Conservation (phyloP, 768 basidiomycete genomes). For the Rhodotorula taiwanensis region DNA sequence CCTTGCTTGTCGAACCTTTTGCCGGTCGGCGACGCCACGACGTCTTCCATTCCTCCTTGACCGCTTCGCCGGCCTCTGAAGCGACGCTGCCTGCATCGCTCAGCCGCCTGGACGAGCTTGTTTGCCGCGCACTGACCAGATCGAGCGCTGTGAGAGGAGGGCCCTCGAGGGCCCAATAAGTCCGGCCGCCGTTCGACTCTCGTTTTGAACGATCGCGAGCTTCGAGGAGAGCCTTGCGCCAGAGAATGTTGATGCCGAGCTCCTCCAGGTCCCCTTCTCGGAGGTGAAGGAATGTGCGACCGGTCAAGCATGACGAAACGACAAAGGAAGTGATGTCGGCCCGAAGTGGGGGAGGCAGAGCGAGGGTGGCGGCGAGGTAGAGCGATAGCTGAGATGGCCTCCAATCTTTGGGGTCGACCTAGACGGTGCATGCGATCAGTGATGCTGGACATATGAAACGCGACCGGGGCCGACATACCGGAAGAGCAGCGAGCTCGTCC, state of each 20-base stretch:
- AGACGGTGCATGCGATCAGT: neutral
- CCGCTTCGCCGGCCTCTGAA: conserved; percentile 24
- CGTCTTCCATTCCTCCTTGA: conserved; percentile 37
- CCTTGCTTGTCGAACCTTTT: conserved; percentile 14
- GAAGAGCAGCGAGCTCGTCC: conserved; percentile 10
- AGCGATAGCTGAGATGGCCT: conserved; percentile 35
- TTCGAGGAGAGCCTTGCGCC: conserved; percentile 22
- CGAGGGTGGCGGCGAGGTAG: conserved; percentile 35
- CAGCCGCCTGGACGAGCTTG: neutral
- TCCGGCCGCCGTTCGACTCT: conserved; percentile 22
- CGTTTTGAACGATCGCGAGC: conserved; percentile 23
- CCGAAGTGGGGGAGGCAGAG: conserved; percentile 28
- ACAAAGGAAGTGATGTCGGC: conserved; percentile 37
- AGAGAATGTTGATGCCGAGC: conserved; percentile 36
- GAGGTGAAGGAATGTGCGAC: conserved; percentile 37
- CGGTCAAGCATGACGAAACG: conserved; percentile 27
- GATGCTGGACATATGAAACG: neutral
- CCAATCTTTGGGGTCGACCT: conserved; percentile 37
- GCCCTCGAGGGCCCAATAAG: conserved; percentile 28
- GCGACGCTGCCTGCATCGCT: neutral
- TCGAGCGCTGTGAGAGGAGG: neutral
- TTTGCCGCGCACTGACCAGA: neutral
- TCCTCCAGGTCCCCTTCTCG: conserved; percentile 33
- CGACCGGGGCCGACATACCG: neutral
- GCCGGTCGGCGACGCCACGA: conserved; percentile 15